These are phyloP conservation scores for Laguncularia racemosa DNA, from an alignment of 345 rosid genomes.

Conservation along the genomic window DNA sequence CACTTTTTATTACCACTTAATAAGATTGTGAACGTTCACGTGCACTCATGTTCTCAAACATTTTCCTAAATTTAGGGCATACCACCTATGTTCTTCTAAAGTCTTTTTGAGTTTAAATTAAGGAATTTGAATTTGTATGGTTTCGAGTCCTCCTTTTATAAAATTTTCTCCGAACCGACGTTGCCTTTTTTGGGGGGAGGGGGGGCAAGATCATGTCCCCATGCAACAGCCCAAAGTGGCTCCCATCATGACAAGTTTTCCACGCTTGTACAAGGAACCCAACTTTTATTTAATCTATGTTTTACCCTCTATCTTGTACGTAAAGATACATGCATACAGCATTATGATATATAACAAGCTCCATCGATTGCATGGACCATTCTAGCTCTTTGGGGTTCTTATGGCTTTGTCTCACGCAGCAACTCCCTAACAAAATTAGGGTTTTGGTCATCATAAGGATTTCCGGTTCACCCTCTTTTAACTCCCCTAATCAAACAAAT, in stretches of 20 bases:
- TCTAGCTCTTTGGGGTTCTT: constrained; percentile 1
- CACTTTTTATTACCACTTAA: too few relatives aligned
- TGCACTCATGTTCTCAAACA: too few relatives aligned
- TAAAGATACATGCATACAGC: neutral
- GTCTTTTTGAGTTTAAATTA: too few relatives aligned
- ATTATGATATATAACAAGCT: neutral
- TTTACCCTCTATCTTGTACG: constrained; percentile 3
- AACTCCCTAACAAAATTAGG: neutral
- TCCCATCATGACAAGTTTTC: constrained; percentile 6
- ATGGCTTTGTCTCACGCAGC: constrained; percentile 5
- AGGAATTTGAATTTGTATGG: neutral
- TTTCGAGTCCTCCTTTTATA: neutral
- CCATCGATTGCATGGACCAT: constrained; percentile 4
- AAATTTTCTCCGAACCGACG: neutral
- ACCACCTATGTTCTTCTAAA: too few relatives aligned
- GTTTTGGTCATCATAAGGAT: too few relatives aligned
- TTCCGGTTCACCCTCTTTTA: too few relatives aligned
- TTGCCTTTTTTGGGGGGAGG: neutral
- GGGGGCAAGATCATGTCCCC: constrained; percentile 7
- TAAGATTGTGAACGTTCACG: too few relatives aligned
- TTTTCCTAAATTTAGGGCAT: too few relatives aligned
- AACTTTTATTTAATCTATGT: neutral
- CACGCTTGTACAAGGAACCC: neutral
- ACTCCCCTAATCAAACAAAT: too few relatives aligned
- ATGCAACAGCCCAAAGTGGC: constrained; percentile 6